Evolutionary conservation across 2,329 filamentous ascomycete genomes (phyloP).

Genomic region (Aureobasidium sp.): DNA sequence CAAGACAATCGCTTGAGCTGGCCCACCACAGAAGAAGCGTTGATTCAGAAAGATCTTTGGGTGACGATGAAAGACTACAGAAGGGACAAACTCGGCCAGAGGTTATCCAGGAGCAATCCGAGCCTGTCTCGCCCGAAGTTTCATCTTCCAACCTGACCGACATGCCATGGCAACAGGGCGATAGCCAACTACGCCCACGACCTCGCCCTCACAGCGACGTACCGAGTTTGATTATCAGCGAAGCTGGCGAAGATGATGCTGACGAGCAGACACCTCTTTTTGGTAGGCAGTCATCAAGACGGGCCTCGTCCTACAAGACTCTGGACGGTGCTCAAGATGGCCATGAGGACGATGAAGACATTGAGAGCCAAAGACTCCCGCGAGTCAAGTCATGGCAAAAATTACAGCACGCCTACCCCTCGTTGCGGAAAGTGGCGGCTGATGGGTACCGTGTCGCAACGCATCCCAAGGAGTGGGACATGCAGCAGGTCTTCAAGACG

Average conservation of each 20-base stretch:
- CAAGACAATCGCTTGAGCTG: constrained; percentile 20
- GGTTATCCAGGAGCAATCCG: constrained; percentile 29
- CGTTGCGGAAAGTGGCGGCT: constrained; percentile 16
- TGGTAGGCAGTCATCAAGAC: background rate
- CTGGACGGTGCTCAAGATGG: constrained; percentile 2
- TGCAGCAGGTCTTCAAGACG: constrained; percentile 55
- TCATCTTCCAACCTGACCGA: constrained; percentile 11
- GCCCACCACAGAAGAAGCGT: constrained; percentile 9
- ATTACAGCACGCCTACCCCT: constrained; percentile 26
- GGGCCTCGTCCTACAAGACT: constrained; percentile 11
- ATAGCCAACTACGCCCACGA: background rate
- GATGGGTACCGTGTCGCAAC: constrained; percentile 31
- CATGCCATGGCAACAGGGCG: constrained; percentile 3
- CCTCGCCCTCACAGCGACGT: constrained; percentile 14
- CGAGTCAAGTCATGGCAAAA: constrained; percentile 24
- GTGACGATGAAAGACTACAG: constrained; percentile 14
- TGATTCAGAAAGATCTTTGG: constrained; percentile 6
- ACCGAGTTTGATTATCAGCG: constrained; percentile 25
- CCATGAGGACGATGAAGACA: constrained; percentile 16
- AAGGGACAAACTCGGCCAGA: constrained; percentile 18
- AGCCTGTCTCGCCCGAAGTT: constrained; percentile 26
- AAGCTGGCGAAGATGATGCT: constrained; percentile 21
- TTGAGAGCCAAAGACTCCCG: constrained; percentile 21
- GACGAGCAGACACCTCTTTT: constrained; percentile 32
- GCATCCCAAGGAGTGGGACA: constrained; percentile 67